These are phyloP conservation scores for Fusarium secorum DNA, from an alignment of 2,329 filamentous ascomycete species.

Conservation along the genomic window DNA sequence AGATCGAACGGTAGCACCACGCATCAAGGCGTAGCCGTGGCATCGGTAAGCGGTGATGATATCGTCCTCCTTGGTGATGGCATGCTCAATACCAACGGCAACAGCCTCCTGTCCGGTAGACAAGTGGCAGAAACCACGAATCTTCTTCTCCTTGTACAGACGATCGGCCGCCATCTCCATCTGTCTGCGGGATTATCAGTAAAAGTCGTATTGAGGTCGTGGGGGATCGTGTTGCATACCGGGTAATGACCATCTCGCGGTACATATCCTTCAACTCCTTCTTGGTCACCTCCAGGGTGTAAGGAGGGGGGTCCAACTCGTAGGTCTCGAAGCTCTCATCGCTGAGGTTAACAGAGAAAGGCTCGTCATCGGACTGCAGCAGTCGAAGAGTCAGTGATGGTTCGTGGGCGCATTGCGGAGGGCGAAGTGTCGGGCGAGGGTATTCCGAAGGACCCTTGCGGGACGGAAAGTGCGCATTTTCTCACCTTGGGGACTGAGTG, in stretches of 20 bases:
- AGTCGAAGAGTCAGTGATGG: constrained; percentile 26
- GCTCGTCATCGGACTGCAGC: constrained; percentile 86
- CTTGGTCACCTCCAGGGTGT: constrained; percentile 94
- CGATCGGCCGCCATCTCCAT: constrained; percentile 99
- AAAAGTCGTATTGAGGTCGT: background rate
- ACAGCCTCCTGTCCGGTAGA: constrained; percentile 98
- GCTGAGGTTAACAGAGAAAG: constrained; percentile 89
- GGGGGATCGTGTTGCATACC: constrained; percentile 65
- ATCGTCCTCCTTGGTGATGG: constrained; percentile 89
- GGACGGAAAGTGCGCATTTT: constrained; percentile 40
- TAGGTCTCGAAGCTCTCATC: constrained; percentile 99
- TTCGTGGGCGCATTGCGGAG: background rate
- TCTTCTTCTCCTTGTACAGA: constrained; percentile 99
- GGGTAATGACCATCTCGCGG: constrained; percentile 92
- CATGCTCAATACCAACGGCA: constrained; percentile 95
- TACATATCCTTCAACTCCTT: constrained; percentile 99
- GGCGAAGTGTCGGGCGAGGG: background rate
- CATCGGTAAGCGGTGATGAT: constrained; percentile 98
- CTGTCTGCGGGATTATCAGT: constrained; percentile 68
- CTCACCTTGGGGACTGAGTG: constrained; percentile 67
- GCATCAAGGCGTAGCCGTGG: constrained; percentile 98
- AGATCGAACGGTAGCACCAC: constrained; percentile 85
- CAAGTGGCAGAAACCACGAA: constrained; percentile 98
- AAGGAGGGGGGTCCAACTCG: constrained; percentile 94
- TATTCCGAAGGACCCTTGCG: constrained; percentile 2